Percentiles rank a stretch among this genome's conserved stretches.
These are phyloP conservation scores for Sclerotinia nivalis DNA, from an alignment of 2,329 filamentous ascomycete species.

Conservation along the genomic window DNA sequence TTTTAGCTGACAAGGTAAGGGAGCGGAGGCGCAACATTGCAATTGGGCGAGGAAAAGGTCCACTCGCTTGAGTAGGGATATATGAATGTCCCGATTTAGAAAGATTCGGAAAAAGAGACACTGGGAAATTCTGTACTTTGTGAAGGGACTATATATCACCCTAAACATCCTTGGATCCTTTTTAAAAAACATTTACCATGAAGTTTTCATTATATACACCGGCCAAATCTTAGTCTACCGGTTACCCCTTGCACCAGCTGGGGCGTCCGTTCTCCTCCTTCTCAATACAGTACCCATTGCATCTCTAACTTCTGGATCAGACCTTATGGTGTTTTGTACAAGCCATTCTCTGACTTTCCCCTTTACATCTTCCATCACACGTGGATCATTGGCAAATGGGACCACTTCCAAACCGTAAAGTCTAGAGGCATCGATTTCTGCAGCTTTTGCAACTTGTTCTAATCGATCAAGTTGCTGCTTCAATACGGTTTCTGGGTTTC, in stretches of 20 bases:
- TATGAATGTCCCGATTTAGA: background rate
- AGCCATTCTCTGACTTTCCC: conserved; percentile 81
- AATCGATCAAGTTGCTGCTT: conserved; percentile 68
- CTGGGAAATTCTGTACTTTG: background rate
- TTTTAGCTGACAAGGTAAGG: background rate
- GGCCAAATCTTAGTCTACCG: conserved; percentile 31
- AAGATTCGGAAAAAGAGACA: background rate
- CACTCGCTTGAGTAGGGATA: conserved; percentile 14
- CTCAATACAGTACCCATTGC: conserved; percentile 70
- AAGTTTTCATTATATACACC: background rate
- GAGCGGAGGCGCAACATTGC: background rate
- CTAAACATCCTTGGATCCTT: background rate
- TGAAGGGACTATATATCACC: background rate
- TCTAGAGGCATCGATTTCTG: conserved; percentile 69
- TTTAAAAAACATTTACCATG: background rate
- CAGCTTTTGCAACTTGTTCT: conserved; percentile 56
- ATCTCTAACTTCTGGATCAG: conserved; percentile 78
- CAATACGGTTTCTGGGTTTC: conserved; percentile 51
- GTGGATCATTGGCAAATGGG: conserved; percentile 74
- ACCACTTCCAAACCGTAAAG: conserved; percentile 77
- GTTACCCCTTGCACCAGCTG: conserved; percentile 54
- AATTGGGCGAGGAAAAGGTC: background rate
- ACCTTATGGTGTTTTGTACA: conserved; percentile 79
- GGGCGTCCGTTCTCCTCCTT: conserved; percentile 61
- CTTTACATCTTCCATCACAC: conserved; percentile 63